phyloP scores from a whole-genome alignment of 257 asterid genomes.

The Scutellaria galericulata region DNA sequence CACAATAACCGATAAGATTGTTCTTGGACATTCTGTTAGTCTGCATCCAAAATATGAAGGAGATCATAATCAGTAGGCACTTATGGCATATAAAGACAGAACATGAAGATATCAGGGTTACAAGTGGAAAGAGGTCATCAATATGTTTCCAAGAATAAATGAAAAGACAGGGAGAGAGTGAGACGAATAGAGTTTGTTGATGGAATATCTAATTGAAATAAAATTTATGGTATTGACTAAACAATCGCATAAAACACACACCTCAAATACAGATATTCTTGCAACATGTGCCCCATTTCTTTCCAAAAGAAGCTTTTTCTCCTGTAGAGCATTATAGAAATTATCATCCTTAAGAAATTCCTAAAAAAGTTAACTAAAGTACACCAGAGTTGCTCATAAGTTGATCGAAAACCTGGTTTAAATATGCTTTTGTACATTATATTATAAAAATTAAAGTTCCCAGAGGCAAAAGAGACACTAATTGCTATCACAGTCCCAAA shows the following conservation, averaged over 20 bases:
- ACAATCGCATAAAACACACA: slow-evolving; percentile 39
- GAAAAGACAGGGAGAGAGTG: neutral
- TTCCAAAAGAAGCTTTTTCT: slow-evolving; percentile 88
- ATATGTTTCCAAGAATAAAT: slow-evolving; percentile 6
- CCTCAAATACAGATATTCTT: slow-evolving; percentile 92
- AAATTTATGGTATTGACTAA: slow-evolving; percentile 17
- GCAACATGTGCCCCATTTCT: slow-evolving; percentile 87
- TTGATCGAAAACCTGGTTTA: slow-evolving; percentile 4
- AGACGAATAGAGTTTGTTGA: neutral
- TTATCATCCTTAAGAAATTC: slow-evolving; percentile 24
- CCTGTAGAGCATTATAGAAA: slow-evolving; percentile 56
- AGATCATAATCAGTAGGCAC: slow-evolving; percentile 33
- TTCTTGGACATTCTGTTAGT: slow-evolving; percentile 82
- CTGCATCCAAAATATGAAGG: slow-evolving; percentile 58
- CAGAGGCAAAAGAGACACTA: neutral
- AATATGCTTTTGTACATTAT: slow-evolving; percentile 5
- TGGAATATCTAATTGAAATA: slow-evolving; percentile 18
- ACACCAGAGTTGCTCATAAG: slow-evolving; percentile 1
- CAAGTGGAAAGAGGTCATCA: slow-evolving; percentile 17
- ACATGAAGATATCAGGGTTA: slow-evolving; percentile 24
- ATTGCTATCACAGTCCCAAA: slow-evolving; percentile 8
- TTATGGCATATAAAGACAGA: slow-evolving; percentile 25
- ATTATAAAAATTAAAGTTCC: slow-evolving; percentile 3
- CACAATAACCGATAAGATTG: slow-evolving; percentile 90
- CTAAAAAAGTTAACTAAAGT: slow-evolving; percentile 18